Evolutionary conservation across 495 filamentous ascomycete genomes (phyloP).

Genomic region (Durotheca rogersii): DNA sequence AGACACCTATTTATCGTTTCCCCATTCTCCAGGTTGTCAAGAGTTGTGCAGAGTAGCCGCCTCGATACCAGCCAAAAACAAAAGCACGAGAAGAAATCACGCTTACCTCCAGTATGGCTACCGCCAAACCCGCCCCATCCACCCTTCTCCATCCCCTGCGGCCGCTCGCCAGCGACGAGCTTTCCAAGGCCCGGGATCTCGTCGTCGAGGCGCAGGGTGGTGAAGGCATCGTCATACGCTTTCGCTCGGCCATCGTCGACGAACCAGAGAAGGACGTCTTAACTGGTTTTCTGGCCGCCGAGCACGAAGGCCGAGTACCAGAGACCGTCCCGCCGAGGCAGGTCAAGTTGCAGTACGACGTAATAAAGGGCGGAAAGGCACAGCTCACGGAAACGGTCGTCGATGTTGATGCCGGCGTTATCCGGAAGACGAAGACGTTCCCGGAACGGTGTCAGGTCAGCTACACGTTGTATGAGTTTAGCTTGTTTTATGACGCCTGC

Average conservation of each 20-base stretch:
- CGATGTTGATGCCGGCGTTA: constrained; percentile 52
- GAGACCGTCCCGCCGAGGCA: constrained; percentile 56
- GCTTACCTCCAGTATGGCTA: constrained; percentile 22
- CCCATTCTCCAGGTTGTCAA: background rate
- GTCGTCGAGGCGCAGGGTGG: constrained; percentile 31
- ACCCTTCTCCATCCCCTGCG: constrained; percentile 56
- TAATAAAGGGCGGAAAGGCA: constrained; percentile 58
- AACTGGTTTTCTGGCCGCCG: constrained; percentile 45
- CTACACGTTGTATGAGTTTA: constrained; percentile 62
- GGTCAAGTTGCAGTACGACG: constrained; percentile 67
- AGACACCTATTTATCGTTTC: constrained; percentile 13
- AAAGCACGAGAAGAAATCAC: background rate
- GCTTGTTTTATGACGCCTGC: constrained; percentile 61
- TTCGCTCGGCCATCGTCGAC: constrained; percentile 63
- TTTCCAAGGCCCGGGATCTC: constrained; percentile 43
- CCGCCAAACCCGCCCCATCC: constrained; percentile 1
- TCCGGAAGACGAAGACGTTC: constrained; percentile 55
- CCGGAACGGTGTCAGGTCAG: constrained; percentile 61
- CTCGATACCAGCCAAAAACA: background rate
- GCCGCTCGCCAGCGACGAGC: constrained; percentile 59
- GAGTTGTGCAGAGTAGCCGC: constrained; percentile 11
- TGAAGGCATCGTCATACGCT: constrained; percentile 47
- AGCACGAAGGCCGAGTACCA: constrained; percentile 44
- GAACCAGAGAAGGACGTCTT: constrained; percentile 63
- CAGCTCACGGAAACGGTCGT: constrained; percentile 64